These are phyloP conservation scores for Emmonsiellopsis sp. DNA, from an alignment of 2,329 filamentous ascomycete species.

Conservation along the genomic window DNA sequence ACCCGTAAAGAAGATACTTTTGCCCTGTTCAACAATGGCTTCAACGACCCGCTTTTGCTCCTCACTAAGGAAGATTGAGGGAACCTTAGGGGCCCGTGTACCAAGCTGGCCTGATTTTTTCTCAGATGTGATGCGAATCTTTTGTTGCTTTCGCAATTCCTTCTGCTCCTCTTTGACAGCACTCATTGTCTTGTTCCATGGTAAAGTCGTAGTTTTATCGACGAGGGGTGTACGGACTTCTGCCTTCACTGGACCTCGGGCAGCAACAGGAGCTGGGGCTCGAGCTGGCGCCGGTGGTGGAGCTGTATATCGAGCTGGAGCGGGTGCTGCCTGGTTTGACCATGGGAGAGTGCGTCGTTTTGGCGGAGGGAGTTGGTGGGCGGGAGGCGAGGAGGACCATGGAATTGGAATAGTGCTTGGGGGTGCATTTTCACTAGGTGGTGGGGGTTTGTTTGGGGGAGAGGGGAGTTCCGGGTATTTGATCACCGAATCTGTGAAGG, in stretches of 20 bases:
- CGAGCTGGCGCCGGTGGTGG: background rate
- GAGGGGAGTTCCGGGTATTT: constrained; percentile 28
- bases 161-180: constrained; percentile 70
- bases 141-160: constrained; percentile 54
- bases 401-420: constrained; percentile 61
- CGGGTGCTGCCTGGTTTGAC: constrained; percentile 27
- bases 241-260: constrained; percentile 1
- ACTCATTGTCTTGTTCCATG: constrained; percentile 68
- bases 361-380: constrained; percentile 19
- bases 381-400: constrained; percentile 38
- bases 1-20: constrained; percentile 96
- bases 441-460: constrained; percentile 17
- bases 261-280: background rate
- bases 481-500: constrained; percentile 18
- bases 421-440: constrained; percentile 41
- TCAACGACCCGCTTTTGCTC: constrained; percentile 81
- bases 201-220: constrained; percentile 36
- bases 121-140: constrained; percentile 34
- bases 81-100: constrained; percentile 25
- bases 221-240: constrained; percentile 34
- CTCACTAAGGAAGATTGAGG: constrained; percentile 64
- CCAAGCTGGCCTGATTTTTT: constrained; percentile 22
- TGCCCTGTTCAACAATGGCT: constrained; percentile 66
- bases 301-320: background rate
- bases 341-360: constrained; percentile 56